A percentile compares a stretch with the other conserved stretches of the same genome.
Conservation (phyloP, 2,329 filamentous ascomycete species). For the Ophiognomonia clavigignenti-juglandacearum region DNA sequence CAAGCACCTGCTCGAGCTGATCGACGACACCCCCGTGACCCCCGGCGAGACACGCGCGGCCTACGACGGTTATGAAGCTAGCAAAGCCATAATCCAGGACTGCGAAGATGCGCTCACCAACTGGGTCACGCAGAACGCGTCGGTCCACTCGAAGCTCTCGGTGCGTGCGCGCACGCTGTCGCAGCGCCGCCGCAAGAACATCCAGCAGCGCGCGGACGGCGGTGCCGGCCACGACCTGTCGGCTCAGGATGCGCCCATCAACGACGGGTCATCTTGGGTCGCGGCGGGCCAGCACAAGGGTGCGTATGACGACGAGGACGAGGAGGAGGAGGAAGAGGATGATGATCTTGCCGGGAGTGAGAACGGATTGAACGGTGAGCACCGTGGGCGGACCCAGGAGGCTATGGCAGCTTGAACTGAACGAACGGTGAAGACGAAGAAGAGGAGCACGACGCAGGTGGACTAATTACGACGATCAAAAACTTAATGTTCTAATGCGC, state of each 20-base stretch:
- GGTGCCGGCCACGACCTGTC: slow-evolving; percentile 82
- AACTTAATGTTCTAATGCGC: slow-evolving; percentile 15
- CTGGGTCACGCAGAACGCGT: slow-evolving; percentile 89
- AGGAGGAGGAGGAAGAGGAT: slow-evolving; percentile 59
- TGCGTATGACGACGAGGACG: slow-evolving; percentile 55
- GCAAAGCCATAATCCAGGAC: slow-evolving; percentile 98
- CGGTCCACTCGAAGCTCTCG: slow-evolving; percentile 82
- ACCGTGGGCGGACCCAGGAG: slow-evolving; percentile 51
- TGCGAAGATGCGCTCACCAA: slow-evolving; percentile 96
- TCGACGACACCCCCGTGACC: slow-evolving; percentile 95
- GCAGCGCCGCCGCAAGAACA: slow-evolving; percentile 72
- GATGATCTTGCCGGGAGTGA: slow-evolving; percentile 36
- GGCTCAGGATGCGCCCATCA: slow-evolving; percentile 72
- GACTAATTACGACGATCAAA: slow-evolving; percentile 2
- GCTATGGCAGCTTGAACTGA: slow-evolving; percentile 37
- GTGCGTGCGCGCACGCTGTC: slow-evolving; percentile 83
- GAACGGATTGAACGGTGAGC: slow-evolving; percentile 50
- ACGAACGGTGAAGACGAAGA: not conserved
- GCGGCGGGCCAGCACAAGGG: slow-evolving; percentile 62
- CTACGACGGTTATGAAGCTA: slow-evolving; percentile 97
- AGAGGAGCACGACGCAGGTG: no score
- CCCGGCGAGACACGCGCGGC: slow-evolving; percentile 93
- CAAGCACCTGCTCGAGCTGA: slow-evolving; percentile 94
- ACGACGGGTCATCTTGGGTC: slow-evolving; percentile 81
- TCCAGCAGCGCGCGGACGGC: slow-evolving; percentile 64